Evolutionary conservation across 345 rosid genomes (phyloP).

Genomic region (Gossypium australe): DNA sequence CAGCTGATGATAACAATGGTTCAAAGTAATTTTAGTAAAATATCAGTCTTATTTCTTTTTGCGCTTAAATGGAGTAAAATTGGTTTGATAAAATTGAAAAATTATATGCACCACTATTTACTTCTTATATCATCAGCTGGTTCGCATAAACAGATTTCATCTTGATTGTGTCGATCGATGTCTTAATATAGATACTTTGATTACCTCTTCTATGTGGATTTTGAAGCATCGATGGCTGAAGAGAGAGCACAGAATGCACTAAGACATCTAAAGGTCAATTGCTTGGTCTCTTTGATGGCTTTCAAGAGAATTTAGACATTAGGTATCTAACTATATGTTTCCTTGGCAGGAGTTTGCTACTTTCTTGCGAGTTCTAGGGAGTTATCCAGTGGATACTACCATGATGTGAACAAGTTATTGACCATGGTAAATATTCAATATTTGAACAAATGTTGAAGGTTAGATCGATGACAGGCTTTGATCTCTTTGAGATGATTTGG

Average conservation of each 20-base stretch:
- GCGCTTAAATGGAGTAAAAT: not conserved
- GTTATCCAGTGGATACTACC: constrained; percentile 73
- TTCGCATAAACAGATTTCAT: not conserved
- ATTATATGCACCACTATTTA: not conserved
- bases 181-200: not conserved
- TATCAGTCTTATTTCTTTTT: not conserved
- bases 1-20: constrained; percentile 38
- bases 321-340: constrained; percentile 5
- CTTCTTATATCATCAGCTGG: not conserved
- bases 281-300: not conserved
- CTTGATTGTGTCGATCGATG: not conserved
- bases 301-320: not conserved
- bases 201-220: not conserved
- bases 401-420: not conserved
- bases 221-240: not conserved
- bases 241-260: not conserved
- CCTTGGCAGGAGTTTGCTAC: constrained; percentile 80
- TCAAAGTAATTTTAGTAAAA: constrained; percentile 9
- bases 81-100: not conserved
- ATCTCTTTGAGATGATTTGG: not conserved
- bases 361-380: constrained; percentile 88
- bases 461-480: not conserved
- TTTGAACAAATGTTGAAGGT: not conserved
- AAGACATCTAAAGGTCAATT: not conserved
- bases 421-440: not conserved